Conservation (phyloP, 305 asterid genomes). For the Fraxinus greggii region DNA sequence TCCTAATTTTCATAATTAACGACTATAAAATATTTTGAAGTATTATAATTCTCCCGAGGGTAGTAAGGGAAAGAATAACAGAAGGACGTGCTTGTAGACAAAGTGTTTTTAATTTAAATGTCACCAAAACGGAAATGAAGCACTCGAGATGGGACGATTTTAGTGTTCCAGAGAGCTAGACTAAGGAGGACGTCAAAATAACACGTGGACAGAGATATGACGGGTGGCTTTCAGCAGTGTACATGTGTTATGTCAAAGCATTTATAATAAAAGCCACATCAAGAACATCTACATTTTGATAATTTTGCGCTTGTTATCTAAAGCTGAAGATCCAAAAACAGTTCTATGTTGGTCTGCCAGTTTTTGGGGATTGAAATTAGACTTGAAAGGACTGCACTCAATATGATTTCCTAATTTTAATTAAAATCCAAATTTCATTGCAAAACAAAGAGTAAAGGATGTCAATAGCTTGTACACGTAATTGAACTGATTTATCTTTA, state of each 20-base stretch:
- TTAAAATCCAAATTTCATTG: background rate
- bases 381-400: background rate
- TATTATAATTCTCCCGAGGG: no score
- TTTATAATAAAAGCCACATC: background rate
- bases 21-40: no score
- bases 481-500: background rate
- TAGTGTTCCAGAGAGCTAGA: background rate
- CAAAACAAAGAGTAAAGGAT: background rate
- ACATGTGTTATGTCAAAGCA: background rate
- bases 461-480: background rate
- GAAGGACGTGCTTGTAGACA: background rate
- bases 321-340: background rate
- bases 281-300: background rate
- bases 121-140: background rate
- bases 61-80: no score
- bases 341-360: background rate
- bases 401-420: background rate
- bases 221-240: background rate
- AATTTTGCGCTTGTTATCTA: background rate
- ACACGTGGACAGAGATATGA: background rate
- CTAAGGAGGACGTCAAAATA: background rate
- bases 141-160: background rate
- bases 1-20: no score
- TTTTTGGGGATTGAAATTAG: conserved; percentile 5
- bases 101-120: background rate